Percentiles rank a stretch among this genome's conserved stretches.
These are phyloP conservation scores for Prunella vulgaris DNA, from an alignment of 257 asterid genomes.

Conservation along the genomic window DNA sequence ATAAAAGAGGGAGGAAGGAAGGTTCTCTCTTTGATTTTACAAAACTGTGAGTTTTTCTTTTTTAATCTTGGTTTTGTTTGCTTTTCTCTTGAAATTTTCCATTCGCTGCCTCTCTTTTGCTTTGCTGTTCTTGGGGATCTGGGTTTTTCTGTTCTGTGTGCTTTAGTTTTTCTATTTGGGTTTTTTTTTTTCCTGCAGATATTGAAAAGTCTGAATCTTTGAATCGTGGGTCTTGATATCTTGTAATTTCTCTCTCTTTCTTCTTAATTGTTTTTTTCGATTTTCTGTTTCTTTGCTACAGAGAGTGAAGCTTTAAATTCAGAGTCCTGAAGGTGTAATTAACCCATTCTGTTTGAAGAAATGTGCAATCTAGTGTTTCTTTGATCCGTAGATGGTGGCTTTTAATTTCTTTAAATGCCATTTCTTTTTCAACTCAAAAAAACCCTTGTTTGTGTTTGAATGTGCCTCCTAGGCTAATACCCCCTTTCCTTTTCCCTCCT, in stretches of 20 bases:
- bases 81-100: neutral
- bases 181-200: conserved; percentile 1
- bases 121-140: conserved; percentile 46
- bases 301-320: conserved; percentile 1
- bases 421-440: conserved; percentile 24
- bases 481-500: conserved; percentile 51
- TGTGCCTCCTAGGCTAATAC: conserved; percentile 36
- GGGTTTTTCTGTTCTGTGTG: conserved; percentile 24
- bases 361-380: conserved; percentile 45
- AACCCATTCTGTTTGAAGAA: conserved; percentile 12
- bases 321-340: conserved; percentile 2
- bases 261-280: neutral
- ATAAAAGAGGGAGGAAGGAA: conserved; percentile 22
- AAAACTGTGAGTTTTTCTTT: conserved; percentile 20
- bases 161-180: neutral
- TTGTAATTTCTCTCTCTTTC: conserved; percentile 2
- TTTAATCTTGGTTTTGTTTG: neutral
- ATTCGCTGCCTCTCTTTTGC: conserved; percentile 14
- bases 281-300: neutral
- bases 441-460: conserved; percentile 43
- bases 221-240: conserved; percentile 26
- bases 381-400: conserved; percentile 37
- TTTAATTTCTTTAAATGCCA: conserved; percentile 16
- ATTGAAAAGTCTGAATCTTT: conserved; percentile 33
- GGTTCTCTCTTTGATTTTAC: conserved; percentile 25